These are phyloP conservation scores for Ophiostoma piceae DNA, from an alignment of 2,329 filamentous ascomycete genomes.

Conservation along the genomic window DNA sequence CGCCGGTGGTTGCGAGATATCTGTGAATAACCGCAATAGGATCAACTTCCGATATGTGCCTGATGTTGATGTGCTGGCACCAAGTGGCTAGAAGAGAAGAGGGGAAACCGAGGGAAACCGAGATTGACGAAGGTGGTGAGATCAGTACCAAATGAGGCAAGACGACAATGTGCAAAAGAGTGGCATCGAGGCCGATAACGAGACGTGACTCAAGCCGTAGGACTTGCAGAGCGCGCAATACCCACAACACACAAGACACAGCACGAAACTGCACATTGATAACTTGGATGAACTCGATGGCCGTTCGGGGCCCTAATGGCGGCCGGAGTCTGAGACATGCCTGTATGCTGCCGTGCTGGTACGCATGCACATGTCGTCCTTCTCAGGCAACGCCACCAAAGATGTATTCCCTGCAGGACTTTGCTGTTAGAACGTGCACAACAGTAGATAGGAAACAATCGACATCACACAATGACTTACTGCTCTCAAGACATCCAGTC, in stretches of 20 bases:
- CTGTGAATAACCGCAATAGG: neutral
- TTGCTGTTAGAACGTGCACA: conserved; percentile 8
- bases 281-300: neutral
- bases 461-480: conserved; percentile 41
- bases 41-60: neutral
- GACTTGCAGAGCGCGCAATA: neutral
- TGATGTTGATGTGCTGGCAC: neutral
- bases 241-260: neutral
- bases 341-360: neutral
- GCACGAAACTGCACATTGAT: neutral
- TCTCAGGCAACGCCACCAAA: conserved; percentile 33
- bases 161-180: neutral
- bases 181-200: neutral
- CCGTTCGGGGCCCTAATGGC: neutral
- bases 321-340: neutral
- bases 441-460: too few relatives aligned
- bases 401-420: conserved; percentile 53
- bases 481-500: conserved; percentile 61
- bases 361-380: neutral
- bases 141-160: neutral
- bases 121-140: neutral
- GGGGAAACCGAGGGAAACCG: neutral
- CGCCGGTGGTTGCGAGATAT: neutral
- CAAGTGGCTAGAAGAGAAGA: neutral
- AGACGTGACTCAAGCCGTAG: neutral